Percentiles rank a stretch among this genome's conserved stretches.
These are phyloP conservation scores for Glarea lozoyensis DNA, from an alignment of 495 filamentous ascomycete genomes.

Conservation along the genomic window DNA sequence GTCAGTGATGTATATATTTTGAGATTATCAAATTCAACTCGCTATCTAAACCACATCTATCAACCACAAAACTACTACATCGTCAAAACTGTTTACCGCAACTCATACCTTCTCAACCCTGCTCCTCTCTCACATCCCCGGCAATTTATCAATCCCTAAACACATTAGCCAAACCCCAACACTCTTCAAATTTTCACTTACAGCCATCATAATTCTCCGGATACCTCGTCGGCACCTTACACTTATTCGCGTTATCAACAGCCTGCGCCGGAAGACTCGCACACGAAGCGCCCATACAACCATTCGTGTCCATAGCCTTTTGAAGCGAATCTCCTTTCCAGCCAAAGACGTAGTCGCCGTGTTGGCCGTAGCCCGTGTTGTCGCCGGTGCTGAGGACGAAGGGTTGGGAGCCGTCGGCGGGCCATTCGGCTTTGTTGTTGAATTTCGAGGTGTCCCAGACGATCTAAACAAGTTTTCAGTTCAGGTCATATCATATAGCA, in stretches of 20 bases:
- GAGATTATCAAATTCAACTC: too few species aligned
- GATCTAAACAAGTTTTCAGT: too few species aligned
- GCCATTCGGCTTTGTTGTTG: conserved; percentile 43
- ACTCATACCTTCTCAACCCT: too few species aligned
- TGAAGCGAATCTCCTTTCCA: conserved; percentile 26
- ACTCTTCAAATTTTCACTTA: neutral
- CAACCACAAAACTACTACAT: too few species aligned
- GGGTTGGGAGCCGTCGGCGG: conserved; percentile 36
- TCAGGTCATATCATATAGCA: conserved; percentile 1
- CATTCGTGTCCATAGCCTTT: conserved; percentile 34
- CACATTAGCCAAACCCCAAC: neutral
- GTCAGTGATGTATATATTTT: too few species aligned
- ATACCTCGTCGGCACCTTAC: conserved; percentile 9
- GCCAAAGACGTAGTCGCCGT: conserved; percentile 41
- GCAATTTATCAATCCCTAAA: neutral
- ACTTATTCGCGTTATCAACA: conserved; percentile 27
- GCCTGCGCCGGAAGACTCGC: conserved; percentile 27
- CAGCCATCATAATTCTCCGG: conserved; percentile 3
- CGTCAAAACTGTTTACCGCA: too few species aligned
- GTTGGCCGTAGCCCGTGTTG: conserved; percentile 31
- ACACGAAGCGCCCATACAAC: conserved; percentile 34
- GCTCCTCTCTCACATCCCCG: neutral
- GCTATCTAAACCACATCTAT: too few species aligned
- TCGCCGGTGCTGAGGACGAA: conserved; percentile 36
- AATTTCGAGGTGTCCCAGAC: conserved; percentile 44